phyloP scores from a whole-genome alignment of 257 asterid species.

The Nicotiana knightiana region DNA sequence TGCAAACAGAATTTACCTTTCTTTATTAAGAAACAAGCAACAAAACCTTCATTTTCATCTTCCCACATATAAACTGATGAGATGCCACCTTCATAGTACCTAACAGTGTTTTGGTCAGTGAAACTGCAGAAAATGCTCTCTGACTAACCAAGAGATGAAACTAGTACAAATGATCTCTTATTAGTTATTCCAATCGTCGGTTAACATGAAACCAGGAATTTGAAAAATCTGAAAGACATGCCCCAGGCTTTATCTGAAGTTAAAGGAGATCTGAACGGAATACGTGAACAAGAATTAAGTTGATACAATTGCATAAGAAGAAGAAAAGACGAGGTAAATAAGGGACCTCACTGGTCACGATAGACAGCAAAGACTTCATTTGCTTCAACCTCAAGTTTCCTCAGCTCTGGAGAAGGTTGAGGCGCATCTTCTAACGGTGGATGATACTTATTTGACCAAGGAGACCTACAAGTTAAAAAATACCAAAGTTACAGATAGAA shows the following conservation, averaged over 20 bases:
- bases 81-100: conserved; percentile 98
- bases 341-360: conserved; percentile 99
- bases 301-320: background rate
- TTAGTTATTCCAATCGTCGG: background rate
- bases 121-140: conserved; percentile 26
- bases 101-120: conserved; percentile 44
- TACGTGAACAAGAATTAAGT: background rate
- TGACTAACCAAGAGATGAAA: conserved; percentile 14
- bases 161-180: background rate
- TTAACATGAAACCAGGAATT: background rate
- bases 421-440: conserved; percentile 85
- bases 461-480: conserved; percentile 56
- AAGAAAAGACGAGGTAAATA: conserved; percentile 56
- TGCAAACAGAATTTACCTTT: conserved; percentile 47
- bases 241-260: background rate
- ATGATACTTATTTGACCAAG: conserved; percentile 89
- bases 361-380: conserved; percentile 84
- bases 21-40: conserved; percentile 90
- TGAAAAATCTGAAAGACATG: conserved; percentile 5
- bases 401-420: conserved; percentile 69
- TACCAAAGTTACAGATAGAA: background rate
- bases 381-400: conserved; percentile 97
- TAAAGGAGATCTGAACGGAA: background rate
- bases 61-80: conserved; percentile 97
- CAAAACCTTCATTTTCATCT: conserved; percentile 77